Conservation (phyloP, 176 grass and related monocot genomes). For the Olyra latifolia region DNA sequence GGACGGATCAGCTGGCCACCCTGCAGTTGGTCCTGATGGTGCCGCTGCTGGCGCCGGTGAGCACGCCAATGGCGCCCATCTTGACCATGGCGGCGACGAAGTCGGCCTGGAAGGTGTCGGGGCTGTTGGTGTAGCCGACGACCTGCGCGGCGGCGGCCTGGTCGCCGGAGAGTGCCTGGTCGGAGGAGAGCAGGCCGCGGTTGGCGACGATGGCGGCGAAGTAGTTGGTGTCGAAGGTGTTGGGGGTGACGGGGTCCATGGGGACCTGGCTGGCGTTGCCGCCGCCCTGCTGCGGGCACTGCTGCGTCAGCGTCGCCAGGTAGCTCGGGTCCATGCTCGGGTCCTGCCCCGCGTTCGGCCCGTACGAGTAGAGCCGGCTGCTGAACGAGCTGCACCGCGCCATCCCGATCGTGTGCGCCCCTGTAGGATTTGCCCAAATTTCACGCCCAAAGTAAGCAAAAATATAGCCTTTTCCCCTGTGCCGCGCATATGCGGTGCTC, state of each 20-base stretch:
- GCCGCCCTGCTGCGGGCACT: slow-evolving; percentile 51
- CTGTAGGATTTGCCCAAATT: slow-evolving; percentile 11
- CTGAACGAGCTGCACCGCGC: slow-evolving; percentile 79
- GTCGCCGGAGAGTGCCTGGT: slow-evolving; percentile 60
- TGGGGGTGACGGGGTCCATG: slow-evolving; percentile 70
- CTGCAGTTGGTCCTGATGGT: slow-evolving; percentile 72
- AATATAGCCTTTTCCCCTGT: neutral
- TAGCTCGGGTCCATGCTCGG: slow-evolving; percentile 66
- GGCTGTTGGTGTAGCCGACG: slow-evolving; percentile 46
- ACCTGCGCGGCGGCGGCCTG: slow-evolving; percentile 51
- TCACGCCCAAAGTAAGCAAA: neutral
- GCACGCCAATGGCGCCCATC: slow-evolving; percentile 71
- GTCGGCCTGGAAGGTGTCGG: slow-evolving; percentile 46
- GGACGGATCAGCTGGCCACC: neutral
- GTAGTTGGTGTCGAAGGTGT: slow-evolving; percentile 79
- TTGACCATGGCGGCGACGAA: slow-evolving; percentile 72
- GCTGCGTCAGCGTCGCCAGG: slow-evolving; percentile 40
- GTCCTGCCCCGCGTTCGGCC: slow-evolving; percentile 44
- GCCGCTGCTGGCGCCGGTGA: slow-evolving; percentile 55
- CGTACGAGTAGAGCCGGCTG: slow-evolving; percentile 56
- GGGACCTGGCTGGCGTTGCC: slow-evolving; percentile 18
- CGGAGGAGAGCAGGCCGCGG: slow-evolving; percentile 77
- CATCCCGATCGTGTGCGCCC: slow-evolving; percentile 80
- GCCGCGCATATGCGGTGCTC: neutral
- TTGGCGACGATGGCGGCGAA: slow-evolving; percentile 52